Evolutionary conservation across 345 rosid species (phyloP), one percentile per base, ranked within the genome.

Genomic region (Trapa bicornis): DNA sequence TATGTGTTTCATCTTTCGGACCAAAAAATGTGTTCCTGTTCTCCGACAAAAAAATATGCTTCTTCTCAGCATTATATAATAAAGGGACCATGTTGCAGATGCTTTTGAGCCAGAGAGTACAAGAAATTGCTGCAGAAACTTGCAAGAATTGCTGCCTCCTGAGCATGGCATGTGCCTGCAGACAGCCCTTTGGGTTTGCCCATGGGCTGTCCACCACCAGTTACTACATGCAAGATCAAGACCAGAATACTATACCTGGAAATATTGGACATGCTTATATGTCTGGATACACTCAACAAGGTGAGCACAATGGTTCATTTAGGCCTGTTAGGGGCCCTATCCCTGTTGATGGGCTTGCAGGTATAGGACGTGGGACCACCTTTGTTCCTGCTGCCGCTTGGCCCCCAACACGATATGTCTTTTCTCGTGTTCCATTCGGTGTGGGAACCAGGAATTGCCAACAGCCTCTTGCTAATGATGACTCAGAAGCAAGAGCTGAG

Each of bases 321-420:
- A 88, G 90, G 81, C 96, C 97, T 65, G 97, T 90, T 10, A 79
- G 94, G 74, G 90, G 90, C 61, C 96, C 84, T 78, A 92, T 88
- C 61, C 87, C 84, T 73, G 84, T 78, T 68, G 98, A 93, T 80
- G 98, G 98, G 67, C 97, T 93, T 79, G 98, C 98, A 0, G 98
- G 94, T 71, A 88, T 93, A 75, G 97, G 97, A 72, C 87, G 92
- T 38, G 97, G 92, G 77, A 77, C 86, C 74, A 76, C 91, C 67
- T 90, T 81, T 76, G 88, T 88, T 65, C 92, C 96, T 45, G 79
- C 93, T 39, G 78, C 87, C 73, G 85, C 86, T 56, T 85, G 97
- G 92, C 85, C 96, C 38, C 92, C 98, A 68, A 88, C 98, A 42
- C 91, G 93, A 35, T 87, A 85, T 71, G 95, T 93, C 72, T 93